Base-by-base conservation (phyloP, 2,329 filamentous ascomycete genomes). In the Teratosphaeria pseudoeucalypti region DNA sequence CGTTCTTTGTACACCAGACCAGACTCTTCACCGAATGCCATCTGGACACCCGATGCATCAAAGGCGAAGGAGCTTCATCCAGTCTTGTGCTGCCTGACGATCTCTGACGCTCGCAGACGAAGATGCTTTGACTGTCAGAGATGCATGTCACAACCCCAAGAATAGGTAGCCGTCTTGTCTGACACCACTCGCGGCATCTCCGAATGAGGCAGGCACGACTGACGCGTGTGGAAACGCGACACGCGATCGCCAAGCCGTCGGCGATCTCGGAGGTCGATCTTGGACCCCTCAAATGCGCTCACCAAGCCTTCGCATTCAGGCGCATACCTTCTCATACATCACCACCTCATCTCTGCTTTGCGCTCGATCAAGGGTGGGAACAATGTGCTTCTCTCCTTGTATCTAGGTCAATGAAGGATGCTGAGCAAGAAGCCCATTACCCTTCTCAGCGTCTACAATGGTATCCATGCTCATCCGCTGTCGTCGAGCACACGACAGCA, bases 371-470 rank as follows among this genome's bases (percentile, higher is more conserved):
- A 27, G 23, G 34, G 57, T 11, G 53, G 59, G 57, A 39, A 65
- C 61, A 39, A 67, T 67, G 65, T 61, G 65, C 59, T 56, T 57
- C 53, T 62, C 49, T 52, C 55, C 55, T 52, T 29, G 34, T 55
- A 53, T 34, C 53, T 39, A 55, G 63, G 23, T 49, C 16, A 49
- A 10, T n/a, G 43, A 54, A 37, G 62, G 58, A 77, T 77, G 74
- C 68, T 76, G 63, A 67, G 69, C 64, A 76, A 70, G 62, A 73
- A 72, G 58, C 67, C 69, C 60, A 65, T 65, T 58, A 57, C 70
- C 57, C 64, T 74, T 34, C 57, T 71, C 64, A 66, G 65, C 55
- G 67, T 70, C 56, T 71, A 65, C 64, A 67, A 62, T 64, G 60
- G 59, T 60, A 47, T 73, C 29, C 62, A 66, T 29, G 66, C 65